phyloP scores from a whole-genome alignment of 1,284 basidiomycete genomes.

The Sparassis latifolia region DNA sequence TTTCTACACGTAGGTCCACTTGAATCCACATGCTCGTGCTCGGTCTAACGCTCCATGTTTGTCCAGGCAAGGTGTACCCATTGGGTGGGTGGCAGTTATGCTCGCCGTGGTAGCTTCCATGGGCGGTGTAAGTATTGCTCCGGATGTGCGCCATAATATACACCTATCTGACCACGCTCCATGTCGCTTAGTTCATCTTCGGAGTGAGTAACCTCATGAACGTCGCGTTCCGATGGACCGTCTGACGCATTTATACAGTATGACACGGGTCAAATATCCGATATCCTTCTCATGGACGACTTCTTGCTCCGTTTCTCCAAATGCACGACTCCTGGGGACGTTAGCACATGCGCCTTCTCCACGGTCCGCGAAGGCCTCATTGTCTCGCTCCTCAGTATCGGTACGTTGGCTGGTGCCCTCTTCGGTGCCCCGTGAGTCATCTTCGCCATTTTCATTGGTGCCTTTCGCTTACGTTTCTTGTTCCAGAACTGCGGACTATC shows the following conservation, averaged over 20 bases:
- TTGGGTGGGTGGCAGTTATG: constrained; percentile 57
- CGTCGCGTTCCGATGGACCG: neutral
- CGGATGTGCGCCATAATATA: neutral
- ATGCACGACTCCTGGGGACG: constrained; percentile 35
- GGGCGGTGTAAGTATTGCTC: constrained; percentile 42
- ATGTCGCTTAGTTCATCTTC: constrained; percentile 60
- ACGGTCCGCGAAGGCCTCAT: constrained; percentile 56
- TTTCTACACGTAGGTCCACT: constrained; percentile 2
- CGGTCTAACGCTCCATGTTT: neutral
- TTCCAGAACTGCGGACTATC: constrained; percentile 49
- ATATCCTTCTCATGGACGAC: constrained; percentile 72
- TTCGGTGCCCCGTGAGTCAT: constrained; percentile 49
- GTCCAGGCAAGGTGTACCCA: constrained; percentile 35
- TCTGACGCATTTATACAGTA: constrained; percentile 28
- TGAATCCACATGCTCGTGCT: neutral
- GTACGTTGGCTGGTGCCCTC: constrained; percentile 56
- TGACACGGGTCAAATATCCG: constrained; percentile 75
- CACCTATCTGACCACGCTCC: neutral
- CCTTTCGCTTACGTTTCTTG: neutral
- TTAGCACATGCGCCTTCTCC: constrained; percentile 42
- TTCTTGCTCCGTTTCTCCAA: constrained; percentile 60
- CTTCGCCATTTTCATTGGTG: neutral
- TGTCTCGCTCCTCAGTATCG: constrained; percentile 63
- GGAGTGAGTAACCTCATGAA: constrained; percentile 31
- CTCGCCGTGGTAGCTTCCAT: constrained; percentile 68